phyloP scores from a whole-genome alignment of 306 rosid genomes.

The Quercus ilex region DNA sequence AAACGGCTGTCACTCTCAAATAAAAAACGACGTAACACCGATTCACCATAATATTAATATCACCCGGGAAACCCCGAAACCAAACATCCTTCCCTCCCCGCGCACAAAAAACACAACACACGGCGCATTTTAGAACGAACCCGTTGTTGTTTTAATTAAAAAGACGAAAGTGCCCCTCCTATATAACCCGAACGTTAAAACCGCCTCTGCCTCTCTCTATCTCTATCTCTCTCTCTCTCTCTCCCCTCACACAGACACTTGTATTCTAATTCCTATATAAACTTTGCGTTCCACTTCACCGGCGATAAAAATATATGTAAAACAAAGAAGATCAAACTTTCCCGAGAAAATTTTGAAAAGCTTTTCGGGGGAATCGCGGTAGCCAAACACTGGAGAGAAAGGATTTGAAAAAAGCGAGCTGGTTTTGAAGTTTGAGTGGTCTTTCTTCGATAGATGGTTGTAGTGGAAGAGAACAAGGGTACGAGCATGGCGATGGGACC shows the following conservation, averaged over 20 bases:
- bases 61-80: conserved; percentile 20
- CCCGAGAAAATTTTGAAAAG: neutral
- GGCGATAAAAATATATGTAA: conserved; percentile 27
- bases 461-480: conserved; percentile 14
- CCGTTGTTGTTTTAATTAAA: too few relatives aligned
- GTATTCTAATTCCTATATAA: conserved; percentile 32
- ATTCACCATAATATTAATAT: too few relatives aligned
- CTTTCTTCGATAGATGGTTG: conserved; percentile 48
- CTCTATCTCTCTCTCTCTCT: neutral
- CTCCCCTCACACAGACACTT: neutral
- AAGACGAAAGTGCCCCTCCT: too few relatives aligned
- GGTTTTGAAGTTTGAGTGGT: neutral
- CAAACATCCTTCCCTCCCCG: neutral
- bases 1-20: neutral
- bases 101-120: neutral
- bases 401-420: neutral
- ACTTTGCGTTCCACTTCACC: conserved; percentile 32
- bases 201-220: conserved; percentile 26
- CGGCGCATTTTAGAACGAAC: conserved; percentile 36
- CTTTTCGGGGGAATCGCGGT: neutral
- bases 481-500: conserved; percentile 63
- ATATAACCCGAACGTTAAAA: conserved; percentile 68
- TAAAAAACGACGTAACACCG: conserved; percentile 8
- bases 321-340: neutral
- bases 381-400: neutral